Conservation (phyloP, 352 stramenopile genomes). For the Pythium folliculosum region DNA sequence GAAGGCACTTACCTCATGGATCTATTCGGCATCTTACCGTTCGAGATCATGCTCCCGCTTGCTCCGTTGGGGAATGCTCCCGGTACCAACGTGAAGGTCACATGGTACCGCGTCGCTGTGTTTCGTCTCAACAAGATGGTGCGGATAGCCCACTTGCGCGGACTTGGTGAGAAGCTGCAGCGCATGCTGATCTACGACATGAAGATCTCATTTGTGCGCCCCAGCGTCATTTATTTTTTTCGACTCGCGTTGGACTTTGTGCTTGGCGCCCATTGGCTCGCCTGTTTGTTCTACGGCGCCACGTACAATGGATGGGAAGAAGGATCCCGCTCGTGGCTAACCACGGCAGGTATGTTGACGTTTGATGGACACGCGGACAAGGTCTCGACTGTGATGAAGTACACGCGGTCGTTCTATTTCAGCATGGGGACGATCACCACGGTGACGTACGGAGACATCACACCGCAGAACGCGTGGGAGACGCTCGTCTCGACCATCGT, state of each 20-base stretch:
- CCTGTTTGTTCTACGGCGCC: slow-evolving; percentile 43
- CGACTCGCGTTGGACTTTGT: slow-evolving; percentile 39
- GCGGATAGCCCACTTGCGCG: slow-evolving; percentile 51
- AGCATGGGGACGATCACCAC: slow-evolving; percentile 44
- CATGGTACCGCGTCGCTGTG: slow-evolving; percentile 55
- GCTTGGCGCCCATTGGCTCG: slow-evolving; percentile 32
- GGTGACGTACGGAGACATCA: slow-evolving; percentile 44
- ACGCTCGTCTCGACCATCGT: slow-evolving; percentile 32
- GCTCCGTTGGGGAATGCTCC: slow-evolving; percentile 22
- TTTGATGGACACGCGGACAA: slow-evolving; percentile 27
- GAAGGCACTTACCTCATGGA: slow-evolving; percentile 51
- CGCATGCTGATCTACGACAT: slow-evolving; percentile 59
- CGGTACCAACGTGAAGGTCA: slow-evolving; percentile 20
- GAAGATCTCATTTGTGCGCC: slow-evolving; percentile 30
- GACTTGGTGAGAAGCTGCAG: slow-evolving; percentile 56
- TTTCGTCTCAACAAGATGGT: slow-evolving; percentile 59
- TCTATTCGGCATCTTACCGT: slow-evolving; percentile 44
- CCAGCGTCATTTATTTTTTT: slow-evolving; percentile 38
- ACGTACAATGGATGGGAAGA: background rate
- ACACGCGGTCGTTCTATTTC: slow-evolving; percentile 39
- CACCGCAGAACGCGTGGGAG: slow-evolving; percentile 38
- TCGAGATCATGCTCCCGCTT: slow-evolving; percentile 50
- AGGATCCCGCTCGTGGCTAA: slow-evolving; percentile 41
- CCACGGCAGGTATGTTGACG: slow-evolving; percentile 42
- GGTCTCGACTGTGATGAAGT: slow-evolving; percentile 32